Conservation (phyloP, 2,329 filamentous ascomycete genomes). For the Rugonectria rugulosa region DNA sequence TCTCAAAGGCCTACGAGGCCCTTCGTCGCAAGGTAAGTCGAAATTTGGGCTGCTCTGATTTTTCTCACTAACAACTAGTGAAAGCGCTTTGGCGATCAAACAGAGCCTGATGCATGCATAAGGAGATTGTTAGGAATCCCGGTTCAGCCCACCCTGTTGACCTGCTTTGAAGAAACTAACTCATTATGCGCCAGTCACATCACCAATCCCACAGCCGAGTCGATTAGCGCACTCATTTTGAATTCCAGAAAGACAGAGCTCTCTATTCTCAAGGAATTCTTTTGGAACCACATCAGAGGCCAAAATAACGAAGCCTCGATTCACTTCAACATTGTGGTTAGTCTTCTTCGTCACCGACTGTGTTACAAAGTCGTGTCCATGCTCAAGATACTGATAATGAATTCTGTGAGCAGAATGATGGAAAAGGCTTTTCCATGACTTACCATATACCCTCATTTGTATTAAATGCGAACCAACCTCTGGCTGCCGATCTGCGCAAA, state of each 20-base stretch:
- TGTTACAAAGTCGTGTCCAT: not conserved
- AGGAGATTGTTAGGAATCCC: conserved; percentile 6
- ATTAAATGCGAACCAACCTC: not conserved
- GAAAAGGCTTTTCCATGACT: not conserved
- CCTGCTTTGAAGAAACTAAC: not conserved
- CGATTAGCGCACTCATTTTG: not conserved
- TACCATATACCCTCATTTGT: conserved; percentile 3
- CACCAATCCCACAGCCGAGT: not conserved
- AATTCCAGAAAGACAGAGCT: not conserved
- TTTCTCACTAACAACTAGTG: not conserved
- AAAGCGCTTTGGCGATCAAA: not conserved
- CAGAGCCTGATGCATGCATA: not conserved
- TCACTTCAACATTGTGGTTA: not conserved
- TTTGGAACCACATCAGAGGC: conserved; percentile 3
- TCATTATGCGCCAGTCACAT: not conserved
- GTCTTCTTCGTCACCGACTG: not conserved
- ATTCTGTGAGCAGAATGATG: not conserved
- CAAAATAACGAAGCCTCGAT: not conserved
- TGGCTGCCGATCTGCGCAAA: not conserved
- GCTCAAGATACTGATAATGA: not conserved
- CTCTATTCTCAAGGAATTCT: not conserved
- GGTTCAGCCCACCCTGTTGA: not conserved
- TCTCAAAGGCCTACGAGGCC: not conserved
- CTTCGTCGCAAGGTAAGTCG: not conserved
- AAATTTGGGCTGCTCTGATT: not conserved